Evolutionary conservation across 805 yeast species (phyloP).

Genomic region (Teunomyces stri): DNA sequence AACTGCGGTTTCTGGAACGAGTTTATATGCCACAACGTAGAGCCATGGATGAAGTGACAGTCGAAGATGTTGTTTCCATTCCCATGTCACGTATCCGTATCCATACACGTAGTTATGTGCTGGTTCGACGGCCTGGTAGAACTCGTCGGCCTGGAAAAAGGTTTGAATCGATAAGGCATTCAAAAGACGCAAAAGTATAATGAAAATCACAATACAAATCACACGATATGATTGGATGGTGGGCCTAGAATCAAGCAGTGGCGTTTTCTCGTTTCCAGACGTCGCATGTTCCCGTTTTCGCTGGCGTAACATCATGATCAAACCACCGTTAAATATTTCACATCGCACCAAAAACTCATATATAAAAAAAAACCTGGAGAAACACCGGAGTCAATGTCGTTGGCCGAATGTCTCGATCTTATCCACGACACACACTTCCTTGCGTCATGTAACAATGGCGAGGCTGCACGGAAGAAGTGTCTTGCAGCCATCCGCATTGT

Average conservation of each 20-base stretch:
- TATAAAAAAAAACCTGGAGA: neutral
- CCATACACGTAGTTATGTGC: conserved; percentile 77
- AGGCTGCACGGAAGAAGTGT: neutral
- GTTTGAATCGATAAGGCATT: conserved; percentile 68
- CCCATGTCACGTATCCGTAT: conserved; percentile 90
- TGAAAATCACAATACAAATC: conserved; percentile 13
- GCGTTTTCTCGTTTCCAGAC: no score
- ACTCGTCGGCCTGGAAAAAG: conserved; percentile 96
- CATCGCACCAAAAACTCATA: neutral
- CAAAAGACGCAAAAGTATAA: conserved; percentile 45
- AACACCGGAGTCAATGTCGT: neutral
- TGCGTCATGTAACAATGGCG: neutral
- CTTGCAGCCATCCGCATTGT: neutral
- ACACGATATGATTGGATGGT: neutral
- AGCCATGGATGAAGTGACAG: conserved; percentile 78
- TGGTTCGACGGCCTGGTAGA: conserved; percentile 88
- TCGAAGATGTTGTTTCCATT: conserved; percentile 76
- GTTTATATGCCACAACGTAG: conserved; percentile 46
- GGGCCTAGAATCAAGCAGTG: neutral
- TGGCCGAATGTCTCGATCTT: conserved; percentile 3
- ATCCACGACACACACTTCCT: neutral
- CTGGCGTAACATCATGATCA: neutral
- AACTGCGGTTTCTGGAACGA: conserved; percentile 23
- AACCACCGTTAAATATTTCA: neutral
- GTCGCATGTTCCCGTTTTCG: neutral